Evolutionary conservation across 1,139 yeast species (phyloP).

Genomic region (Yamadazyma mexicana): DNA sequence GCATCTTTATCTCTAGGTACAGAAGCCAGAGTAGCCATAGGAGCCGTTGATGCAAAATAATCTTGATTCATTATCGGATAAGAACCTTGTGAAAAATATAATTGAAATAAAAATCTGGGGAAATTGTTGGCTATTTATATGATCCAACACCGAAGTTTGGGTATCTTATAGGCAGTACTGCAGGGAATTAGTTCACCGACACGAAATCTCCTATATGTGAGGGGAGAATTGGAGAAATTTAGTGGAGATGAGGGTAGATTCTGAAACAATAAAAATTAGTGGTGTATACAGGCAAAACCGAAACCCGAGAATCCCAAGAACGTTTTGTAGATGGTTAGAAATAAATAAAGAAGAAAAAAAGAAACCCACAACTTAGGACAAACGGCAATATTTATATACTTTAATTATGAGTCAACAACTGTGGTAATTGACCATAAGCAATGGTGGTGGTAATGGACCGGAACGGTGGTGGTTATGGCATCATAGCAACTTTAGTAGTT

Average conservation of each 20-base stretch:
- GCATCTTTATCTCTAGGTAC: conserved; percentile 1
- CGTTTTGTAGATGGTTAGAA: too few relatives aligned
- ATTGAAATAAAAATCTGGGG: conserved; percentile 3
- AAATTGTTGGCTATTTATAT: background rate
- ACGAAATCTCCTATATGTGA: background rate
- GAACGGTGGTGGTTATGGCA: background rate
- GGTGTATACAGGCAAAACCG: conserved; percentile 1
- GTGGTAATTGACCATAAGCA: too few relatives aligned
- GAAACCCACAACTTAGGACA: background rate
- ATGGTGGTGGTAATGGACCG: background rate
- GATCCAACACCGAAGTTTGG: background rate
- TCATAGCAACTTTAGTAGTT: conserved; percentile 4
- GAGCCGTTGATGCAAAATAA: background rate
- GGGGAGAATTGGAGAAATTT: background rate
- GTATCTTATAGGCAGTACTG: background rate
- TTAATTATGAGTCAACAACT: background rate
- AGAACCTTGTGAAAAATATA: background rate
- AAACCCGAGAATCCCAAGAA: too few relatives aligned
- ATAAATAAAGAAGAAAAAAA: too few relatives aligned
- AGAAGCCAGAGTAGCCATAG: background rate
- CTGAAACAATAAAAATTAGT: background rate
- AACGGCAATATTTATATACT: background rate
- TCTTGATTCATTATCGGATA: conserved; percentile 1
- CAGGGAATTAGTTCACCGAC: background rate
- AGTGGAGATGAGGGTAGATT: background rate